These are phyloP conservation scores for Arthrobotrys pseudoclavata DNA, from an alignment of 2,329 filamentous ascomycete genomes.

Conservation along the genomic window DNA sequence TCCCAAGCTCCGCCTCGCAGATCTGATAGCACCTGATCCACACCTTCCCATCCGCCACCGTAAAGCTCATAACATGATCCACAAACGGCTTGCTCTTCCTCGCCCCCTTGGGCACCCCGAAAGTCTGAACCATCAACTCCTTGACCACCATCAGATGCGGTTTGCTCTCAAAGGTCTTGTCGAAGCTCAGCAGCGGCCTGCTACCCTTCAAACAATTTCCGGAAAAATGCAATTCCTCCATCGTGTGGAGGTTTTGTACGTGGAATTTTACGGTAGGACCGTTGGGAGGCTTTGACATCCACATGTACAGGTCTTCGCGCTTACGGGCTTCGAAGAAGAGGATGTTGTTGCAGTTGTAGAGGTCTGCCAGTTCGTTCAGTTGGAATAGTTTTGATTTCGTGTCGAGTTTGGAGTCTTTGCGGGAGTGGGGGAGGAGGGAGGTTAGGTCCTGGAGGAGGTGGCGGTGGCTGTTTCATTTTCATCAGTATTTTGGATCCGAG, in stretches of 20 bases:
- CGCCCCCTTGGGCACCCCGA: slow-evolving; percentile 89
- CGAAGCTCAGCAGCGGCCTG: slow-evolving; percentile 90
- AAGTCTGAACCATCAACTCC: slow-evolving; percentile 89
- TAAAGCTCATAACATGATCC: slow-evolving; percentile 94
- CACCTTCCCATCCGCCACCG: slow-evolving; percentile 89
- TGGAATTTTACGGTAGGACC: slow-evolving; percentile 82
- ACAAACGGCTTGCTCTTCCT: slow-evolving; percentile 95
- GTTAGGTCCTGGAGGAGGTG: slow-evolving; percentile 92
- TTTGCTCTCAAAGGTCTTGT: slow-evolving; percentile 83
- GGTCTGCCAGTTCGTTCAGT: slow-evolving; percentile 80
- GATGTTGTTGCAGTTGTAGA: slow-evolving; percentile 95
- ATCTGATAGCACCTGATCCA: slow-evolving; percentile 98
- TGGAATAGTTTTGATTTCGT: slow-evolving; percentile 89
- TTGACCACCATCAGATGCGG: slow-evolving; percentile 86
- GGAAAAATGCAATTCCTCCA: slow-evolving; percentile 96
- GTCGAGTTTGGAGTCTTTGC: slow-evolving; percentile 97
- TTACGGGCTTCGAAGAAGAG: slow-evolving; percentile 97
- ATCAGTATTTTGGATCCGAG: neutral
- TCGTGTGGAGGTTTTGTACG: slow-evolving; percentile 89
- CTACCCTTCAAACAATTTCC: slow-evolving; percentile 97
- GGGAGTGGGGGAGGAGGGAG: slow-evolving; percentile 87
- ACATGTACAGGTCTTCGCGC: slow-evolving; percentile 92
- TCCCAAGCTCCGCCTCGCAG: slow-evolving; percentile 77
- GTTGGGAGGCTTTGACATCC: slow-evolving; percentile 91
- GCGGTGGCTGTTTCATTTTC: slow-evolving; percentile 76